These are phyloP conservation scores for Diplodia mutila DNA, from an alignment of 2,329 filamentous ascomycete genomes.

Conservation along the genomic window DNA sequence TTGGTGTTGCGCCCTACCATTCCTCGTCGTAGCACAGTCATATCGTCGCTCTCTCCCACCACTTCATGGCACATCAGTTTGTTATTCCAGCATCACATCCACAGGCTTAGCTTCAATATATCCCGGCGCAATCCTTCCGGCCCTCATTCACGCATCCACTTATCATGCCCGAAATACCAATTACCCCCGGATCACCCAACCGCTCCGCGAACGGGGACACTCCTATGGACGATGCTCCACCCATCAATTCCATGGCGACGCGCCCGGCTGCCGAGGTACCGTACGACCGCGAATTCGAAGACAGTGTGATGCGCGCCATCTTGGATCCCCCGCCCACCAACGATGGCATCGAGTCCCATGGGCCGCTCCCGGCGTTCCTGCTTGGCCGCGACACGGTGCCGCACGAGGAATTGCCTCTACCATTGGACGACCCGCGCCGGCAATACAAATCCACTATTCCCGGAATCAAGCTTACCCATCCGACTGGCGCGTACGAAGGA, in stretches of 20 bases:
- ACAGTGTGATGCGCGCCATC: conserved; percentile 47
- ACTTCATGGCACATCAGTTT: neutral
- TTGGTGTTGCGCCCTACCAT: neutral
- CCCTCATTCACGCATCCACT: neutral
- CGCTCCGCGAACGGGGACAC: conserved; percentile 38
- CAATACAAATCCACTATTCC: conserved; percentile 49
- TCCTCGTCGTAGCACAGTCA: neutral
- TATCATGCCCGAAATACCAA: conserved; percentile 30
- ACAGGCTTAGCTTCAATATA: neutral
- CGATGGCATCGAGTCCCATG: conserved; percentile 34
- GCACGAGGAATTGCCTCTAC: conserved; percentile 46
- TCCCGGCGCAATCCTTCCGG: neutral
- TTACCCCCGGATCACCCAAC: conserved; percentile 34
- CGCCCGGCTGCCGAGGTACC: conserved; percentile 42
- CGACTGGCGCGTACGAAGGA: conserved; percentile 53
- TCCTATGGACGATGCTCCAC: conserved; percentile 33
- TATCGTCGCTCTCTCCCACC: neutral
- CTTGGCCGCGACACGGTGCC: conserved; percentile 36
- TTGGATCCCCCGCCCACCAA: conserved; percentile 37
- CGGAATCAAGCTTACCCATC: conserved; percentile 51
- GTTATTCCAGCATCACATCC: neutral
- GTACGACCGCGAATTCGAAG: conserved; percentile 51
- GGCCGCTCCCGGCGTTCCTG: conserved; percentile 33
- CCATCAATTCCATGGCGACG: conserved; percentile 36
- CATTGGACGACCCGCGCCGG: conserved; percentile 48